These are phyloP conservation scores for Colletotrichum paranaense DNA, from an alignment of 2,329 filamentous ascomycete species.

Conservation along the genomic window DNA sequence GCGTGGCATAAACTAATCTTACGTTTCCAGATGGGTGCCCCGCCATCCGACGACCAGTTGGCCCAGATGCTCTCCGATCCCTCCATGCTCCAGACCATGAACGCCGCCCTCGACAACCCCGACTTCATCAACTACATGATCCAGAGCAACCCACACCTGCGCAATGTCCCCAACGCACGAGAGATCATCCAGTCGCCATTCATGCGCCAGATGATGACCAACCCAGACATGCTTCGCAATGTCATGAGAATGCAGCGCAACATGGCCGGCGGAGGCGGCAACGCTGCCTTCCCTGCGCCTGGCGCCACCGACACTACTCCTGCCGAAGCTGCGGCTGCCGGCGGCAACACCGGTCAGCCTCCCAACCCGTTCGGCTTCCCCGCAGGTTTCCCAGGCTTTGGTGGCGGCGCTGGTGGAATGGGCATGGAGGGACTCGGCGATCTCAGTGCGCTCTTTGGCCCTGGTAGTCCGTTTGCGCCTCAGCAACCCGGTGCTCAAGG, in stretches of 20 bases:
- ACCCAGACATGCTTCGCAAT: slow-evolving; percentile 84
- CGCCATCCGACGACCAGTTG: slow-evolving; percentile 83
- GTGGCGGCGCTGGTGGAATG: slow-evolving; percentile 8
- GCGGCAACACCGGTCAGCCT: slow-evolving; percentile 43
- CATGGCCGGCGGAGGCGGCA: slow-evolving; percentile 64
- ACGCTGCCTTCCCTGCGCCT: slow-evolving; percentile 83
- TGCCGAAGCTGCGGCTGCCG: slow-evolving; percentile 52
- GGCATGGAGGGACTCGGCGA: slow-evolving; percentile 31
- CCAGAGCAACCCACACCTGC: slow-evolving; percentile 85
- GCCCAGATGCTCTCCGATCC: slow-evolving; percentile 90
- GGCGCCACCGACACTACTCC: slow-evolving; percentile 90
- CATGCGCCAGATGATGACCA: slow-evolving; percentile 92
- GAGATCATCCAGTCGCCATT: slow-evolving; percentile 89
- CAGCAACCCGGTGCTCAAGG: slow-evolving; percentile 33
- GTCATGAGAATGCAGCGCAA: slow-evolving; percentile 85
- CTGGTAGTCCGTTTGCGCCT: slow-evolving; percentile 36
- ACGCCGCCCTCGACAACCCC: slow-evolving; percentile 96
- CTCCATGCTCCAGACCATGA: slow-evolving; percentile 86
- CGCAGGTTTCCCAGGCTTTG: slow-evolving; percentile 32
- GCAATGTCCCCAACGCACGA: slow-evolving; percentile 79
- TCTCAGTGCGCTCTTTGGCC: slow-evolving; percentile 45
- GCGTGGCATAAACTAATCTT: slow-evolving; percentile 38
- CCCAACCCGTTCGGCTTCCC: slow-evolving; percentile 58
- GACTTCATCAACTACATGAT: slow-evolving; percentile 95
- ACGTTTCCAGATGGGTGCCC: slow-evolving; percentile 82